Evolutionary conservation across 2,329 filamentous ascomycete genomes (phyloP), one percentile per base, ranked within the genome.

Genomic region (Colletotrichum sp.): DNA sequence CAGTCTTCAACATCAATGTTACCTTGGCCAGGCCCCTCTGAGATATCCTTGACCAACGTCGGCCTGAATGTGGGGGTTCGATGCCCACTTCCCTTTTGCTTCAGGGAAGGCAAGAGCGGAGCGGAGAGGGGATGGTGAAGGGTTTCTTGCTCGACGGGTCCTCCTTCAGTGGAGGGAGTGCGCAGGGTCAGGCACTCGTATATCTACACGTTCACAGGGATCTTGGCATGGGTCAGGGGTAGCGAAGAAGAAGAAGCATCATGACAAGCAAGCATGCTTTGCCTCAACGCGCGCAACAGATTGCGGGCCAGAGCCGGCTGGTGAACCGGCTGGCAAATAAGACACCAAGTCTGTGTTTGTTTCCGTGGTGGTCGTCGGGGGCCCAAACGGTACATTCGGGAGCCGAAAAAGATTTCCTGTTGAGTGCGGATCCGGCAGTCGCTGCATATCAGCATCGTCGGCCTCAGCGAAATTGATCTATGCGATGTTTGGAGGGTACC

Each of bases 181-280:
- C 32, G 30, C 34, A 61, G 59, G 28, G n/a, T 59, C 16, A 36
- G 34, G 28, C 18, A 21, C n/a, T 70, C 60, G 43, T 71, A 43
- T 68, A 24, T 73, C 32, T 55, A 71, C 59, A 32, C 12, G 30
- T 61, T 30, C 28, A 32, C 43, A 72, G 26, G 28, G 24, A 52
- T 15, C 55, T 12, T n/a, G 43, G 13, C 74, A 75, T 68, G 74
- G 74, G 67, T 73, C 73, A 67, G 67, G 73, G 73, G 24, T 67
- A 18, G 15, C 28, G 13, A 18, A 21, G 39, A 72, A 61, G 48
- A 64, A 60, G 24, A 67, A 66, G 57, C 70, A 64, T 73, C 70
- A 60, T 59, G 74, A 24, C 74, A 73, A 68, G 70, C 73, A 73
- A 68, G 70, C 59, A 52, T 39, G 34, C 32, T 39, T 28, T 72